Conservation (phyloP, 2,329 filamentous ascomycete genomes). For the Pezicula rhizophila region DNA sequence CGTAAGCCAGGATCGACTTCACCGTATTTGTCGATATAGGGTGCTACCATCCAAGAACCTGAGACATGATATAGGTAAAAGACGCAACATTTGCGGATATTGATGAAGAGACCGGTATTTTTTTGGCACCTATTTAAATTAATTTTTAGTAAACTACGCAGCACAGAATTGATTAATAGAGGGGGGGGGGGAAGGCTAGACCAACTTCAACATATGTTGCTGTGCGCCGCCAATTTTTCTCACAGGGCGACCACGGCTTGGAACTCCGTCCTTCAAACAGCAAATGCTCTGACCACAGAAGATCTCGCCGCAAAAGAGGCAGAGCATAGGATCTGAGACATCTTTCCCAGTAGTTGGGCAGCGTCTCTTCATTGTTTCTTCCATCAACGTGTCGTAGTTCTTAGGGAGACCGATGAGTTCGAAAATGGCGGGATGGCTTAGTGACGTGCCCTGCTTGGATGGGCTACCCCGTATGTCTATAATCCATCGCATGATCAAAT, state of each 20-base stretch:
- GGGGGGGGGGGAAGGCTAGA: constrained; percentile 17
- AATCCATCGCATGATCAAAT: constrained; percentile 65
- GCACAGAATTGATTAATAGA: background rate
- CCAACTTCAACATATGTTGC: constrained; percentile 81
- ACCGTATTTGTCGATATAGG: constrained; percentile 93
- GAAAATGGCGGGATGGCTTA: constrained; percentile 84
- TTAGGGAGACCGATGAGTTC: constrained; percentile 89
- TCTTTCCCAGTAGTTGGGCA: constrained; percentile 92
- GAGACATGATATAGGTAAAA: constrained; percentile 78
- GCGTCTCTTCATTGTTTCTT: constrained; percentile 76
- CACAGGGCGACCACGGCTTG: constrained; percentile 30
- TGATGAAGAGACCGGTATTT: constrained; percentile 90
- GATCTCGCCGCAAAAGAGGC: constrained; percentile 92
- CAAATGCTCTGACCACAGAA: constrained; percentile 93
- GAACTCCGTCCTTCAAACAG: constrained; percentile 59
- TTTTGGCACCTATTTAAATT: constrained; percentile 64
- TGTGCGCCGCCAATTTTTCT: constrained; percentile 73
- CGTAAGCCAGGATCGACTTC: constrained; percentile 89
- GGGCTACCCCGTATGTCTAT: constrained; percentile 17
- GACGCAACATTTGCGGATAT: constrained; percentile 91
- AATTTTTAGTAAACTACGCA: constrained; percentile 18
- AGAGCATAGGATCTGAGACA: constrained; percentile 82
- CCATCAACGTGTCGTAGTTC: constrained; percentile 87
- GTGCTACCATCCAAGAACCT: constrained; percentile 80
- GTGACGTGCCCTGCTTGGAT: constrained; percentile 22